Evolutionary conservation across 192 early-diverging fungal species (phyloP).

Genomic region (Backusella psychrophila): DNA sequence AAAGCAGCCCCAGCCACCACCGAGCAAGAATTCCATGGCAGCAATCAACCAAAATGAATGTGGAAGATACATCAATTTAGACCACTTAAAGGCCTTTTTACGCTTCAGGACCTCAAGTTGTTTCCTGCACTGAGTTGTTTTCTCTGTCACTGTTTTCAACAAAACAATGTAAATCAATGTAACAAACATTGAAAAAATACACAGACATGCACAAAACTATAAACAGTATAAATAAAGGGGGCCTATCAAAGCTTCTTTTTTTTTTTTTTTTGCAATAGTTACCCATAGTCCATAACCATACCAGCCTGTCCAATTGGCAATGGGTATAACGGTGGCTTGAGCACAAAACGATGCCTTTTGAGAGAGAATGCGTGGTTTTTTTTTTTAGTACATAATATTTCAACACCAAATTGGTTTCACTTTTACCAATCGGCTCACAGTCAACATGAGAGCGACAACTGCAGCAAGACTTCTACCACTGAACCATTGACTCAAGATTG

Average conservation of each 20-base stretch:
- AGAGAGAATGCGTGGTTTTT: no score
- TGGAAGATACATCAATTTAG: constrained; percentile 54
- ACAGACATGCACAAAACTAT: constrained; percentile 64
- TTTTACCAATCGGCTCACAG: constrained; percentile 62
- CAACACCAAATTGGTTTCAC: background rate
- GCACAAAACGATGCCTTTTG: constrained; percentile 64
- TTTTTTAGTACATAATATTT: no score
- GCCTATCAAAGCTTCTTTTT: background rate
- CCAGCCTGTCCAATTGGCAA: constrained; percentile 45
- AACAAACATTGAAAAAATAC: constrained; percentile 63
- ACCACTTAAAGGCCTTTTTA: constrained; percentile 56
- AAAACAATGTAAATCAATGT: constrained; percentile 66
- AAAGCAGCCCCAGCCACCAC: constrained; percentile 65
- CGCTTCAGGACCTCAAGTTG: constrained; percentile 37
- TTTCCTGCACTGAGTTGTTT: constrained; percentile 10
- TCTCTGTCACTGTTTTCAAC: constrained; percentile 42
- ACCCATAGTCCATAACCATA: constrained; percentile 45
- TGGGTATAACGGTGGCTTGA: constrained; percentile 63
- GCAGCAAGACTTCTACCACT: constrained; percentile 63
- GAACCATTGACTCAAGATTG: constrained; percentile 77
- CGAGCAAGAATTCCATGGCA: constrained; percentile 55
- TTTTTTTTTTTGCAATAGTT: background rate
- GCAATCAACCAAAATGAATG: constrained; percentile 61
- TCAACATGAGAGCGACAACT: constrained; percentile 67
- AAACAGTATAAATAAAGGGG: constrained; percentile 18